Base-by-base conservation (phyloP, 306 rosid genomes). In the Pueraria montana region DNA sequence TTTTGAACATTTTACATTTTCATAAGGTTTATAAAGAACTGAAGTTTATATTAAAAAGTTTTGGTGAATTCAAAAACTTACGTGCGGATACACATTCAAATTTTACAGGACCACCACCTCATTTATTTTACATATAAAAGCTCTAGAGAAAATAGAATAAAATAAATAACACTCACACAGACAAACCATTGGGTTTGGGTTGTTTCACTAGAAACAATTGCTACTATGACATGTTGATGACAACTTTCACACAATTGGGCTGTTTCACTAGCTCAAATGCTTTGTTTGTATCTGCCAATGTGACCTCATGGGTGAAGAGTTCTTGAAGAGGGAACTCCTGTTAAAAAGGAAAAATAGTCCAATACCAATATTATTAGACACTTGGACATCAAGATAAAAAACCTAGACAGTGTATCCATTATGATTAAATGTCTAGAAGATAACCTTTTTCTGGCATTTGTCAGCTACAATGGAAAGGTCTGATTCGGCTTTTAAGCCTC, bases 301-400 rank as follows among this genome's bases (percentile, higher is more conserved):
- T n/a, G 48, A 84, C 73, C 56, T 87, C 76, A 42, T 86, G 93
- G 67, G 89, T 90, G 53, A 63, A 18, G 46, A 91, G 89, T 36
- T 87, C 85, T 50, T 82, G 55, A 40, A 87, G 90, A 43, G 78
- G 87, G 46, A 87, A 20, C 73, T 91, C 94, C 94, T 88, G 85
- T 43, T 13, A 27, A 36, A 65, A 36, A n/a, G n/a, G n/a, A 8
- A n/a, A 38, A 78, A 32, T 17, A 71, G 5, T 56, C 4, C 21
- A 36, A 20, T 6, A 36, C 16, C 52, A 36, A 36, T 67, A 38
- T 38, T 4, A 67, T 21, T 59, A 36, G 24, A 16, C 36, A 65
- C 46, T n/a, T 34, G 12, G 9, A 40, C 2, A 32, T 66, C 26
- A 55, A 55, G 11, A 55, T 9, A 76, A 9, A 43, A 11, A 12